phyloP scores from a whole-genome alignment of 305 asterid species.

The Andrographis paniculata region DNA sequence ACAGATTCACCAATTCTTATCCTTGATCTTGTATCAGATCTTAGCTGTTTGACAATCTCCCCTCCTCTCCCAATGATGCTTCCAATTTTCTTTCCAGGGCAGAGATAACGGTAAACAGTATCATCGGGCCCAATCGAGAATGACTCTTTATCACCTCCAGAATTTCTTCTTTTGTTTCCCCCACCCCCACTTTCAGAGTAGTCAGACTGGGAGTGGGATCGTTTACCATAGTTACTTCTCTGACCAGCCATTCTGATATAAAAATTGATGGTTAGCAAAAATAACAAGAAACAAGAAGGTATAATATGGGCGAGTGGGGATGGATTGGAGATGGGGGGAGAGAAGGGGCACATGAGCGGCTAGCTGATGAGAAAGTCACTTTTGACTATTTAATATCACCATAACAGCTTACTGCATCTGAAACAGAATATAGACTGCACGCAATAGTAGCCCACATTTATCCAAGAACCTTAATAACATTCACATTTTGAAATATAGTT shows the following conservation, averaged over 20 bases:
- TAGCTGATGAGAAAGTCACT: too few relatives aligned
- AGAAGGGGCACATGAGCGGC: neutral
- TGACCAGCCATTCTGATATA: slow-evolving; percentile 65
- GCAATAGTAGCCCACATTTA: neutral
- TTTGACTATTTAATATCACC: neutral
- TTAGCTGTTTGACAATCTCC: slow-evolving; percentile 87
- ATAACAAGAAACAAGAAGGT: neutral
- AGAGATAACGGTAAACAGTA: slow-evolving; percentile 77
- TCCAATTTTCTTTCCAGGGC: slow-evolving; percentile 83
- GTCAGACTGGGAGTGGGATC: slow-evolving; percentile 67
- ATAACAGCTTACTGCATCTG: neutral
- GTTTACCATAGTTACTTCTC: slow-evolving; percentile 68
- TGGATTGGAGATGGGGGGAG: too few relatives aligned
- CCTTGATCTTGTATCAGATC: slow-evolving; percentile 78
- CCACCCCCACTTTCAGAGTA: slow-evolving; percentile 42
- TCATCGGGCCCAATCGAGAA: slow-evolving; percentile 62
- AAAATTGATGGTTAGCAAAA: neutral
- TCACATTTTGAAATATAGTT: neutral
- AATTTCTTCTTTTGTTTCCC: slow-evolving; percentile 58
- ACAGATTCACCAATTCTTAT: slow-evolving; percentile 91
- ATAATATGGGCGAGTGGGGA: too few relatives aligned
- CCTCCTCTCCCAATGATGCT: slow-evolving; percentile 96
- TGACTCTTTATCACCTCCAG: slow-evolving; percentile 59
- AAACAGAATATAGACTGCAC: neutral
- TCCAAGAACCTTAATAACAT: neutral